Percentiles rank a stretch among this genome's conserved stretches.
Conservation (phyloP, 1,284 basidiomycete genomes). For the Moesziomyces sp. region DNA sequence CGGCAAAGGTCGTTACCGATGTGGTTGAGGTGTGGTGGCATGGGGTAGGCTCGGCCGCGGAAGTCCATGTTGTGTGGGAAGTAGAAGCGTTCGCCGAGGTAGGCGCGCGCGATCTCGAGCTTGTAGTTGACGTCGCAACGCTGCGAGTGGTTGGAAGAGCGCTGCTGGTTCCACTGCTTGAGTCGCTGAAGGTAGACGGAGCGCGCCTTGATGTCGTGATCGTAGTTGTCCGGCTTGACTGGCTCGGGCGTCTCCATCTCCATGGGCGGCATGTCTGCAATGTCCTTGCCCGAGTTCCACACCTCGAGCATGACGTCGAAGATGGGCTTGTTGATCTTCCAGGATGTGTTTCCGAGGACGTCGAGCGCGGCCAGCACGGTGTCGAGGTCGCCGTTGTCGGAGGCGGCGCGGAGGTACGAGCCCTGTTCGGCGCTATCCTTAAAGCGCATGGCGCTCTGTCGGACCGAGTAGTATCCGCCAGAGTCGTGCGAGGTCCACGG, state of each 20-base stretch:
- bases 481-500: constrained; percentile 84
- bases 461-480: constrained; percentile 79
- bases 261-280: constrained; percentile 69
- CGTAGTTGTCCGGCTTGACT: constrained; percentile 74
- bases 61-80: constrained; percentile 98
- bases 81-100: constrained; percentile 87
- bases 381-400: constrained; percentile 80
- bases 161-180: constrained; percentile 71
- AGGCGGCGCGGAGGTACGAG: constrained; percentile 81
- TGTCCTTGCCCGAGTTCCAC: constrained; percentile 78
- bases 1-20: constrained; percentile 95
- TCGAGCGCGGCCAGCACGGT: constrained; percentile 89
- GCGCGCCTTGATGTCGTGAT: constrained; percentile 77
- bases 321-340: constrained; percentile 84
- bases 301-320: constrained; percentile 79
- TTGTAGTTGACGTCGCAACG: constrained; percentile 96
- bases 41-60: constrained; percentile 95
- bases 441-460: constrained; percentile 78
- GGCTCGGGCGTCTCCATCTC: constrained; percentile 70
- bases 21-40: constrained; percentile 94
- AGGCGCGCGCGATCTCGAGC: constrained; percentile 93
- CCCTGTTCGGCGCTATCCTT: constrained; percentile 90
- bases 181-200: constrained; percentile 75
- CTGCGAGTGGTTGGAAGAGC: constrained; percentile 76
- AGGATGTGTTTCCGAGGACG: constrained; percentile 88